Conservation (phyloP, 2,329 filamentous ascomycete species). For the Ustilaginoidea virens region DNA sequence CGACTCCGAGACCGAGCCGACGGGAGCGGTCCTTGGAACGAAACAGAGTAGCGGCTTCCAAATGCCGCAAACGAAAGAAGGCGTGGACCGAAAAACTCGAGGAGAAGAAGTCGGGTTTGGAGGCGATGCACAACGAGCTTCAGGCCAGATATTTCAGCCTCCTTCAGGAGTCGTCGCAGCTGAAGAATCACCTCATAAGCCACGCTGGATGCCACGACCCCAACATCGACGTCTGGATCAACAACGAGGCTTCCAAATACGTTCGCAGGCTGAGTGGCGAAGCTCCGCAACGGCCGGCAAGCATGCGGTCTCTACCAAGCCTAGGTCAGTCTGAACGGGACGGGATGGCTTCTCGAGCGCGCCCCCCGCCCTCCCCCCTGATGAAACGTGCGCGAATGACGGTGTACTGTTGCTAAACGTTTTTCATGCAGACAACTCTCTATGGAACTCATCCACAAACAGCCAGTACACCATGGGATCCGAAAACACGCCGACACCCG, state of each 20-base stretch:
- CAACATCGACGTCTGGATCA: constrained; percentile 38
- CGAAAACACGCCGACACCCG: no score
- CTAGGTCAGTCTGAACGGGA: no score
- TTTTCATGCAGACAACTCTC: no score
- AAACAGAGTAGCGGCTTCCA: constrained; percentile 58
- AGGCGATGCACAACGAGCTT: constrained; percentile 26
- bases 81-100: constrained; percentile 35
- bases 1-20: constrained; percentile 13
- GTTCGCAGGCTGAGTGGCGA: constrained; percentile 14
- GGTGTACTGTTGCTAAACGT: no score
- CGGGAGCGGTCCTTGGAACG: constrained; percentile 48
- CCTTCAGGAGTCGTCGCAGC: constrained; percentile 26
- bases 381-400: no score
- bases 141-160: constrained; percentile 27
- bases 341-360: no score
- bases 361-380: no score
- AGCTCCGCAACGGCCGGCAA: no score
- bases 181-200: constrained; percentile 35
- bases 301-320: no score
- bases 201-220: constrained; percentile 36
- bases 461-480: no score
- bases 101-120: constrained; percentile 26
- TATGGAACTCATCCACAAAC: no score
- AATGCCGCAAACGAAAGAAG: constrained; percentile 56
- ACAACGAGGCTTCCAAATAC: constrained; percentile 34